Base-by-base conservation (phyloP, 306 rosid species). In the Acacia acuminata region DNA sequence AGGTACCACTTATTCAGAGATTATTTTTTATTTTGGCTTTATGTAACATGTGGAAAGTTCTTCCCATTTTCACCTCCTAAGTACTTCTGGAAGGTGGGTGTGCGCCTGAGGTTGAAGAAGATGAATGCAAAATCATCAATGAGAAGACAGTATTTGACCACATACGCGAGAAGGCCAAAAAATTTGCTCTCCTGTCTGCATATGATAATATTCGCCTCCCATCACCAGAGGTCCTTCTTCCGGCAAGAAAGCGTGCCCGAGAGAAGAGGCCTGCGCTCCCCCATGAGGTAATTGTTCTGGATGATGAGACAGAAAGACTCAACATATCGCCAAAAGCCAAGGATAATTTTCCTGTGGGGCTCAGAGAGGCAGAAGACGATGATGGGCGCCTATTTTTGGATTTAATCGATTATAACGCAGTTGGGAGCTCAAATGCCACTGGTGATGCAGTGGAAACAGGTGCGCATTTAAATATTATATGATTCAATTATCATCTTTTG, bases 141-240 rank as follows among this genome's bases (percentile, higher is more conserved):
- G 91, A 88, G 71, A 86, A 88, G 79, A 91, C 94, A 51, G 94
- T 93, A 83, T 96, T 96, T 88, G 93, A 96, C 66, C 98, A 91
- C 90, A 92, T 96, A 84, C 90, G 99, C 32, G 93, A 92, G 85
- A 96, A 93, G 82, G 90, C 99, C 79, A 93, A 90, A 87, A 89
- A 77, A 84, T 92, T 92, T 73, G 86, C 90, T 45, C 79, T 80
- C 47, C 76, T 88, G 78, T 79, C 87, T 65, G 63, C 94, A 42
- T 82, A 91, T 77, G 86, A 86, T 82, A 84, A 55, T 65, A 74
- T 85, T 77, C 79, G 71, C 81, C 77, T 88, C 47, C 86, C 93
- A 56, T 77, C 96, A 53, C 66, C 87, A 22, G 93, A 86, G 80
- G 85, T 88, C 73, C 83, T 84, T 77, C 70, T 77, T 60, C 77